Evolutionary conservation across 2,329 filamentous ascomycete species (phyloP).

Genomic region (Fusarium brevicatenulatum): DNA sequence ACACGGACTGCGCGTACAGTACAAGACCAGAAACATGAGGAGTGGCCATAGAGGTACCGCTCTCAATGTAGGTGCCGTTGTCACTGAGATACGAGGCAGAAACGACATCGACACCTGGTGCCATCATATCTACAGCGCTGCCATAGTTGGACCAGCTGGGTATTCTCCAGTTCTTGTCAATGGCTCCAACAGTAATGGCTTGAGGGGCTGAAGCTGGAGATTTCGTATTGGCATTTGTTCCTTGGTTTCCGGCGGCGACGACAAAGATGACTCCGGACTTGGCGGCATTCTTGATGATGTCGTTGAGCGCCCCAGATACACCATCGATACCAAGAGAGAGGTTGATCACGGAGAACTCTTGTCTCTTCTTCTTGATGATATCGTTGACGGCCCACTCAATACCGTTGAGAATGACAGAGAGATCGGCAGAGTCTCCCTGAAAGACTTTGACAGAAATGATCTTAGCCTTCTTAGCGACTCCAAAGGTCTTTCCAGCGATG

Average conservation of each 20-base stretch:
- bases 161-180: slow-evolving; percentile 52
- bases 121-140: slow-evolving; percentile 59
- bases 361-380: slow-evolving; percentile 53
- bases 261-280: slow-evolving; percentile 60
- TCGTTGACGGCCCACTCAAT: slow-evolving; percentile 57
- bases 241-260: slow-evolving; percentile 65
- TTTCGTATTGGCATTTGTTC: slow-evolving; percentile 34
- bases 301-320: slow-evolving; percentile 58
- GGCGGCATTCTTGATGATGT: slow-evolving; percentile 58
- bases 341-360: slow-evolving; percentile 59
- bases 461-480: slow-evolving; percentile 57
- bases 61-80: slow-evolving; percentile 57
- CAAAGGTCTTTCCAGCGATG: slow-evolving; percentile 49
- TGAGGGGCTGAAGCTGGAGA: slow-evolving; percentile 47
- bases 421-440: slow-evolving; percentile 41
- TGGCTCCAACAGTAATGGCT: slow-evolving; percentile 49
- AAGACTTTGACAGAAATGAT: slow-evolving; percentile 61
- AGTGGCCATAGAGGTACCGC: slow-evolving; percentile 71
- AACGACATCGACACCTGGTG: slow-evolving; percentile 58
- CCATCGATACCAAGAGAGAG: slow-evolving; percentile 63
- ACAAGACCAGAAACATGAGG: slow-evolving; percentile 70
- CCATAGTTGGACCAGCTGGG: slow-evolving; percentile 64
- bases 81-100: slow-evolving; percentile 59
- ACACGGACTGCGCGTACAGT: slow-evolving; percentile 58
- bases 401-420: slow-evolving; percentile 48